Percentiles rank a stretch among this genome's conserved stretches.
phyloP scores from a whole-genome alignment of 2,329 filamentous ascomycete species.

The Gaeumannomyces sp. region DNA sequence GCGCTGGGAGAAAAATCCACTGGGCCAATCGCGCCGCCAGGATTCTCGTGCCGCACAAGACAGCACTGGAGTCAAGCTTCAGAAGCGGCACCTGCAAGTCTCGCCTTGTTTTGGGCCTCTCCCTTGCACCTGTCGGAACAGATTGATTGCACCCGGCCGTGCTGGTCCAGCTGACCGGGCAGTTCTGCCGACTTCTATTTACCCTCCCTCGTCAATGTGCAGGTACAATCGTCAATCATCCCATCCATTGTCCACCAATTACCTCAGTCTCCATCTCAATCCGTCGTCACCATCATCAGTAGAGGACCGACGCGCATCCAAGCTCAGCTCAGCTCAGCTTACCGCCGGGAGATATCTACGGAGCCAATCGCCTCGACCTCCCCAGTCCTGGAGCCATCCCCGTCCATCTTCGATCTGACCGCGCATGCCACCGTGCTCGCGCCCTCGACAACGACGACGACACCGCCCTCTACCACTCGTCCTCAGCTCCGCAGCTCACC shows the following conservation, averaged over 20 bases:
- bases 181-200: neutral
- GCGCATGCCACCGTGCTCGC: neutral
- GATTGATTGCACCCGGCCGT: neutral
- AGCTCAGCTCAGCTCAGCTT: slow-evolving; percentile 1
- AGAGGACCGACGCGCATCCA: neutral
- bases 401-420: neutral
- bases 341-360: neutral
- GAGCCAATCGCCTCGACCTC: neutral
- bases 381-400: neutral
- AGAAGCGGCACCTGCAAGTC: neutral
- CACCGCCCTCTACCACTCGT: neutral
- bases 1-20: neutral
- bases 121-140: neutral
- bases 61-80: neutral
- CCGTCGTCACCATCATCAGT: neutral
- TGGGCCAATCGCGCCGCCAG: neutral
- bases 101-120: neutral
- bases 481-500: neutral
- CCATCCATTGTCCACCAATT: neutral
- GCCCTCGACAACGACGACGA: neutral
- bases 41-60: neutral
- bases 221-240: neutral
- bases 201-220: neutral
- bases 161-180: neutral
- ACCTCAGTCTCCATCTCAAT: neutral